Evolutionary conservation across 164 flowering plant genomes (phyloP).

Genomic region (Cinnamomum micranthum): DNA sequence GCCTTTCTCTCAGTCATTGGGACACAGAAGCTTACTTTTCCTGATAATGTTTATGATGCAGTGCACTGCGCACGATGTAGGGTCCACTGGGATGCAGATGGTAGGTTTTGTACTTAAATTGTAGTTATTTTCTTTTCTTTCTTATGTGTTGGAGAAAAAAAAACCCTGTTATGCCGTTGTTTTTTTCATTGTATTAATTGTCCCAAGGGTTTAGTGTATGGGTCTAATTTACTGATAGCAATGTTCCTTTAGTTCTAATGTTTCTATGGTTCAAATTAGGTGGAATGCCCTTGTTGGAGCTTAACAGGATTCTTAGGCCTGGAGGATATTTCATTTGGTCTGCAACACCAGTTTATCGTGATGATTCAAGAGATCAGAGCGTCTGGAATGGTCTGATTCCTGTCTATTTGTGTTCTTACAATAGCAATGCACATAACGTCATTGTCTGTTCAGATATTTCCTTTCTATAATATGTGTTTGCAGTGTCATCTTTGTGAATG

Average conservation of each 20-base stretch:
- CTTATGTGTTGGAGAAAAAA: background rate
- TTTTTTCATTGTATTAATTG: background rate
- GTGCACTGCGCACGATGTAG: slow-evolving; percentile 95
- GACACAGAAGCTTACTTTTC: slow-evolving; percentile 68
- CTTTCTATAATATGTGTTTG: background rate
- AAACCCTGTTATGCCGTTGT: background rate
- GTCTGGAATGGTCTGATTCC: slow-evolving; percentile 70
- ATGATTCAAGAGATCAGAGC: slow-evolving; percentile 50
- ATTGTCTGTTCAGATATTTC: background rate
- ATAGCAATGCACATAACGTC: background rate
- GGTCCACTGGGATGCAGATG: slow-evolving; percentile 92
- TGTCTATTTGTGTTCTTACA: background rate
- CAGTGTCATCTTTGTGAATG: background rate
- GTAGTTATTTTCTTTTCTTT: background rate
- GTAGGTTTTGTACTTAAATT: slow-evolving; percentile 31
- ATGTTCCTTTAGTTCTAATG: background rate
- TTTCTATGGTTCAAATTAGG: slow-evolving; percentile 36
- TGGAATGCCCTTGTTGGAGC: slow-evolving; percentile 83
- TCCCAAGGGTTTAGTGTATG: no score
- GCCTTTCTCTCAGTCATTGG: slow-evolving; percentile 84
- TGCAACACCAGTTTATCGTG: slow-evolving; percentile 88
- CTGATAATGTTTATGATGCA: slow-evolving; percentile 72
- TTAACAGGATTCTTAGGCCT: slow-evolving; percentile 87
- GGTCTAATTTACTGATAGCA: background rate
- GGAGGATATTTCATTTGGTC: slow-evolving; percentile 96